Evolutionary conservation across 164 flowering plant species (phyloP).

Genomic region (Echeveria elegans): DNA sequence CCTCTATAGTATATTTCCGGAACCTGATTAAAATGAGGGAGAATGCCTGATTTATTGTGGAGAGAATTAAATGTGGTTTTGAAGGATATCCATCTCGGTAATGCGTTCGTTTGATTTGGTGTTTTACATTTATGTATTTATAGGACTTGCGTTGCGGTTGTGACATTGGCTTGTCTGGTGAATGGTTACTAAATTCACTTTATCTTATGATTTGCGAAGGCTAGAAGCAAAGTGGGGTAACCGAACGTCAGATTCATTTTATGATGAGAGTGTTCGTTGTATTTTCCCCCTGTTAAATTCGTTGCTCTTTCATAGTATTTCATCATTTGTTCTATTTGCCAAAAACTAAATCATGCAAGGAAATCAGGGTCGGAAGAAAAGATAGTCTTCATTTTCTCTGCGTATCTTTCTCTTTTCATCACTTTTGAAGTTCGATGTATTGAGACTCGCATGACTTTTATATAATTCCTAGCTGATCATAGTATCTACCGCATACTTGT

Average conservation of each 20-base stretch:
- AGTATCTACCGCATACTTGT: too few relatives aligned
- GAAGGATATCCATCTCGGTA: background rate
- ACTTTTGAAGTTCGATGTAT: background rate
- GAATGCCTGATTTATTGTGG: too few relatives aligned
- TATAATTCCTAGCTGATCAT: too few relatives aligned
- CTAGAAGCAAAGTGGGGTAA: background rate
- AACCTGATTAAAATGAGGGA: background rate
- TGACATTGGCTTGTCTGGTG: slow-evolving; percentile 1
- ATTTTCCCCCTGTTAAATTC: too few relatives aligned
- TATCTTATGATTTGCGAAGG: background rate
- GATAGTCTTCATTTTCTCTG: too few relatives aligned
- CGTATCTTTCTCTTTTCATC: background rate
- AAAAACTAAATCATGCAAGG: too few relatives aligned
- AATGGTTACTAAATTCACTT: background rate
- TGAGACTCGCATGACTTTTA: background rate
- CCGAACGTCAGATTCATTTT: background rate
- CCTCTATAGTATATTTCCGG: too few relatives aligned
- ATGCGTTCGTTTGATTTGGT: background rate
- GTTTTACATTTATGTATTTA: background rate
- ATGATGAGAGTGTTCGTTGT: too few relatives aligned
- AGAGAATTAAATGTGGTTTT: too few relatives aligned
- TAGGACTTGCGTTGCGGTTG: slow-evolving; percentile 5
- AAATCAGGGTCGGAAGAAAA: too few relatives aligned
- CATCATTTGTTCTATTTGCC: background rate
- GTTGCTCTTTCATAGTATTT: too few relatives aligned